These are phyloP conservation scores for Senna tora DNA, from an alignment of 306 rosid species.

Conservation along the genomic window DNA sequence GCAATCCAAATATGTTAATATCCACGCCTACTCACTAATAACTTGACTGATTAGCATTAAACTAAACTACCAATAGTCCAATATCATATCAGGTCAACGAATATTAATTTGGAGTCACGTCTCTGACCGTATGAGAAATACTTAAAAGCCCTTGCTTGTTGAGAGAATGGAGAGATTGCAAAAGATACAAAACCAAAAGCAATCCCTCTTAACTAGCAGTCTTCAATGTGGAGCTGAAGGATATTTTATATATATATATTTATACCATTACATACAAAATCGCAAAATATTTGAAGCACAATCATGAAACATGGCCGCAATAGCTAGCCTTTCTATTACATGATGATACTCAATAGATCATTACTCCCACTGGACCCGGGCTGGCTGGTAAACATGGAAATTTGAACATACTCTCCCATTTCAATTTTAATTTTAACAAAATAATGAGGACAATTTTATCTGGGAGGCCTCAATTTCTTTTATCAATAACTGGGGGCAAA, in stretches of 20 bases:
- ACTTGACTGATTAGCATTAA: background rate
- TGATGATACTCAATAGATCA: constrained; percentile 33
- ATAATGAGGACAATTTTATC: constrained; percentile 32
- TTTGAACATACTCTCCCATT: constrained; percentile 32
- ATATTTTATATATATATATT: constrained; percentile 28
- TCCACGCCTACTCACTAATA: background rate
- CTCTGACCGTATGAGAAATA: too few species aligned
- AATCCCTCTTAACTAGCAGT: background rate
- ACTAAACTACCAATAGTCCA: too few species aligned
- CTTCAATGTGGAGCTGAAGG: background rate
- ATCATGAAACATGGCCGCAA: constrained; percentile 44
- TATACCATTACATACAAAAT: constrained; percentile 51
- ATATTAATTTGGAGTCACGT: too few species aligned
- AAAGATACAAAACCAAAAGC: background rate
- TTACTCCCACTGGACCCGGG: constrained; percentile 43
- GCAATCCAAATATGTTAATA: too few species aligned
- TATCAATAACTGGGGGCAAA: constrained; percentile 17
- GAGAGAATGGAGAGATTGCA: too few species aligned
- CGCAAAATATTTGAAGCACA: constrained; percentile 49
- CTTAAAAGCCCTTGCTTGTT: background rate
- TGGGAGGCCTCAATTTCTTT: constrained; percentile 31
- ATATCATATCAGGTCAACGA: background rate
- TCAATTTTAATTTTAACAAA: constrained; percentile 39
- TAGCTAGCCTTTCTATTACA: constrained; percentile 43
- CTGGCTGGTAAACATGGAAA: constrained; percentile 44